Evolutionary conservation across 2,329 filamentous ascomycete genomes (phyloP), one percentile per base, ranked within the genome.

Genomic region (Xylariaceae sp.): DNA sequence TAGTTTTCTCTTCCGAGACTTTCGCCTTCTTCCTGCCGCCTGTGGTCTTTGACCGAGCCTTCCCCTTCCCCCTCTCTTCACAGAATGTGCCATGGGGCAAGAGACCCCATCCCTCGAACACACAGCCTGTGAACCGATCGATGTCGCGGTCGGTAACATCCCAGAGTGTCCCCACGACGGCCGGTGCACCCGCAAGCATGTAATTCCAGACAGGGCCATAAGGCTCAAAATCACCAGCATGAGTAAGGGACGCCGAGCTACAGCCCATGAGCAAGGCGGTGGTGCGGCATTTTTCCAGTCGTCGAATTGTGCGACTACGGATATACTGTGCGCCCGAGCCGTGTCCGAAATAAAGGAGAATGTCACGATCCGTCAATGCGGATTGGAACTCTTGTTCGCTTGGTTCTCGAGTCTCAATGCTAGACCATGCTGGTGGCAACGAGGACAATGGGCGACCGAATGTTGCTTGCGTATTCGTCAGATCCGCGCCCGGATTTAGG

Each of bases 141-240:
- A 97, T 96, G 69, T 99, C 94, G 64, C 89, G 89, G 69, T 99
- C 94, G 10, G 94, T 99, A 45, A 99, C 94, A 70, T 99, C 94
- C 94, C 94, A 99, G 36, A 99, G 77, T 14, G 92, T 97, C 42
- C 91, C 94, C 2, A 97, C 85, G 10, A 97, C 83, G 0, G 93
- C 91, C 3, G 90, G 91, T 61, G 82, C 84, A 1, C 90, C 93
- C 0, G 91, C 92, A 60, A 93, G 85, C 72, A 99, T 85, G 72
- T 97, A 97, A 63, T 92, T 91, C 73, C 92, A 85, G 19, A 94
- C 89, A 50, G 93, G 90, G 1, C 94, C 93, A 61, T 89, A 87
- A n/a, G 88, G 86, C 69, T 97, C 92, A 64, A 96, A 96, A 57
- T 90, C 87, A 45, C 93, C 93, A 11, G 86, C 85, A 62, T 94